These are phyloP conservation scores for Lepiota venenata DNA, from an alignment of 768 basidiomycete genomes.

Conservation along the genomic window DNA sequence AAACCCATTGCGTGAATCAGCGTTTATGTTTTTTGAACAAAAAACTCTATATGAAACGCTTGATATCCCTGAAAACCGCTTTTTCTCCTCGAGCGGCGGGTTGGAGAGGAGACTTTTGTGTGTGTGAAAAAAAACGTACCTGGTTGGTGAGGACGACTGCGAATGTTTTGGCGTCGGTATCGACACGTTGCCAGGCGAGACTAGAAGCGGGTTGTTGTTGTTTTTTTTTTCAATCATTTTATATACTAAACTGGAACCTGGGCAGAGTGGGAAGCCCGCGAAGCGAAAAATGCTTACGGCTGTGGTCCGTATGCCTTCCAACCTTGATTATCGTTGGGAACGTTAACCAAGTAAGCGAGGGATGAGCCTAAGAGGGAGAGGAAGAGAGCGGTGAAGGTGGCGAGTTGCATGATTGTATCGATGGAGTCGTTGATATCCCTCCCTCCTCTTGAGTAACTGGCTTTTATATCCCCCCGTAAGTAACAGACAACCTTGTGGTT, in stretches of 20 bases:
- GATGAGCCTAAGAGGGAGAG: conserved; percentile 6
- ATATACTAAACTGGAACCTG: no score
- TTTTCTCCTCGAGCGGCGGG: no score
- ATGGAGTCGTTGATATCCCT: no score
- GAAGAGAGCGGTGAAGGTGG: neutral
- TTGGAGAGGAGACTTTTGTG: no score
- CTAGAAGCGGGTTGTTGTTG: neutral
- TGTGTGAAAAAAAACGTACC: neutral
- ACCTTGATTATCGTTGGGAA: conserved; percentile 7
- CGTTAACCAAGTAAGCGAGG: conserved; percentile 8
- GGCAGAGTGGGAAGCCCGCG: neutral
- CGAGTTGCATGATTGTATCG: conserved; percentile 1
- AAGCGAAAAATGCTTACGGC: neutral
- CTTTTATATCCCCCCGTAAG: no score
- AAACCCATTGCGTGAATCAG: neutral
- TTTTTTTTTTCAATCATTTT: no score
- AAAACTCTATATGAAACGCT: no score
- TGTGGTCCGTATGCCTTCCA: neutral
- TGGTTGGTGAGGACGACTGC: conserved; percentile 10
- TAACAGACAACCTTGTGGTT: no score
- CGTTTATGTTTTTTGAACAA: no score
- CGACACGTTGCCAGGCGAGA: neutral
- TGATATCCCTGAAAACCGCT: no score
- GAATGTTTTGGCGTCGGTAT: conserved; percentile 4
- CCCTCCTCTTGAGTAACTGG: no score